Percentiles rank a stretch among this genome's conserved stretches.
Evolutionary conservation across 495 filamentous ascomycete genomes (phyloP).

Genomic region (Aspergillus olivimuriae): DNA sequence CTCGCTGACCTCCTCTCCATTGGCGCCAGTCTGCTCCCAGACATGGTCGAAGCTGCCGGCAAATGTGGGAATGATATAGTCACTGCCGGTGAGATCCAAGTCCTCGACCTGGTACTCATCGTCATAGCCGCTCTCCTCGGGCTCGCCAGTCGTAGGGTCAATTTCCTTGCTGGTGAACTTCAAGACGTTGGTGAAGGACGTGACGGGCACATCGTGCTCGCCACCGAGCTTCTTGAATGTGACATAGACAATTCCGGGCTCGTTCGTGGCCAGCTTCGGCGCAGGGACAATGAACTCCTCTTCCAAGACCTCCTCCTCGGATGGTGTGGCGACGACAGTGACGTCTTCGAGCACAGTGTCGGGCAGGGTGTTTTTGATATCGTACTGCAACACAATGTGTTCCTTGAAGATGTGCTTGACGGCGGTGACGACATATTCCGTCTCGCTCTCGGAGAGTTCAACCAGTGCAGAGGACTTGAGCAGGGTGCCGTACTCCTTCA

Average conservation of each 20-base stretch:
- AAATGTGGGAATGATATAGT: slow-evolving; percentile 90
- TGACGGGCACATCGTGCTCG: slow-evolving; percentile 60
- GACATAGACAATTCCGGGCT: slow-evolving; percentile 90
- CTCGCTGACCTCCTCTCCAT: slow-evolving; percentile 85
- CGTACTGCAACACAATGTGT: slow-evolving; percentile 92
- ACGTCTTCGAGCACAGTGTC: slow-evolving; percentile 88
- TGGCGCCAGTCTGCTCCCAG: slow-evolving; percentile 90
- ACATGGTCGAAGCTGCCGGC: slow-evolving; percentile 92
- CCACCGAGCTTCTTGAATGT: slow-evolving; percentile 79
- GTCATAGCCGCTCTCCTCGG: slow-evolving; percentile 88
- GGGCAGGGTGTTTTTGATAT: slow-evolving; percentile 94
- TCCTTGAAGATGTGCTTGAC: slow-evolving; percentile 98
- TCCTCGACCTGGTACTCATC: slow-evolving; percentile 98
- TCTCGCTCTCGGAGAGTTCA: slow-evolving; percentile 93
- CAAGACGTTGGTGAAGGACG: slow-evolving; percentile 83
- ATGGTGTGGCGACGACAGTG: slow-evolving; percentile 76
- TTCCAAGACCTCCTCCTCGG: slow-evolving; percentile 68
- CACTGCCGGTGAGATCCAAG: slow-evolving; percentile 82
- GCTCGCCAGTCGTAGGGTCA: slow-evolving; percentile 87
- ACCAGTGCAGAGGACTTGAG: slow-evolving; percentile 84
- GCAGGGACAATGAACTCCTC: slow-evolving; percentile 94
- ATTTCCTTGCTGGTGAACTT: slow-evolving; percentile 98
- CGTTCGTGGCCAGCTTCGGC: slow-evolving; percentile 69
- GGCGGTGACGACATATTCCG: slow-evolving; percentile 90
- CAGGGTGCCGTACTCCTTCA: slow-evolving; percentile 78